Evolutionary conservation across 768 basidiomycete genomes (phyloP).

Genomic region (Lactifluus pinguis): DNA sequence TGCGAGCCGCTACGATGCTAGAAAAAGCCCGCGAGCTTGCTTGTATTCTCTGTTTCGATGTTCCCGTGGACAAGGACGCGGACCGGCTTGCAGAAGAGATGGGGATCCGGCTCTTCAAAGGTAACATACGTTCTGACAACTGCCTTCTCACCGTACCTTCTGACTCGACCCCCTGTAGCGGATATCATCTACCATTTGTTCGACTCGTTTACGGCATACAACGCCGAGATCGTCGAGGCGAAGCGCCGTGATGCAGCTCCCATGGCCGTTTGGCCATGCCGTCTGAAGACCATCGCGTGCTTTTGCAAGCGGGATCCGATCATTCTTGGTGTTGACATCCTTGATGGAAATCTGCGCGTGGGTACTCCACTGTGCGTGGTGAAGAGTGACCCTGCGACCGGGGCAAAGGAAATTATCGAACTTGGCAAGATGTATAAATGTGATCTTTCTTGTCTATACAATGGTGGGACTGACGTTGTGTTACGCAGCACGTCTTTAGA

Average conservation of each 20-base stretch:
- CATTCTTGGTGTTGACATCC: conserved; percentile 91
- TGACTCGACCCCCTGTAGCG: conserved; percentile 40
- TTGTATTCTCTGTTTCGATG: conserved; percentile 95
- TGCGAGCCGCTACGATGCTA: conserved; percentile 87
- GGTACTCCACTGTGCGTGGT: conserved; percentile 96
- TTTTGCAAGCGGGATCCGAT: conserved; percentile 98
- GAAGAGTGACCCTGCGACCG: conserved; percentile 77
- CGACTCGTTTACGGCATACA: conserved; percentile 92
- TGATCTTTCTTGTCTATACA: background rate
- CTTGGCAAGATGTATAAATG: conserved; percentile 85
- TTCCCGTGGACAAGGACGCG: conserved; percentile 87
- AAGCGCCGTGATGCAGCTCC: conserved; percentile 87
- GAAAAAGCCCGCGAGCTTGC: conserved; percentile 94
- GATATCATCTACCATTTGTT: conserved; percentile 99
- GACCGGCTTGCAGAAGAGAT: conserved; percentile 88
- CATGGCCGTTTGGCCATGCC: conserved; percentile 94
- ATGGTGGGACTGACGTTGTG: conserved; percentile 1
- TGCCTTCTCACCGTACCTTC: background rate
- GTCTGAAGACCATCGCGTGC: conserved; percentile 84
- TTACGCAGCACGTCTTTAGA: conserved; percentile 78
- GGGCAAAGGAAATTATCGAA: conserved; percentile 84
- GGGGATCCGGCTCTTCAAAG: conserved; percentile 91
- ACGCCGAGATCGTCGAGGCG: conserved; percentile 85
- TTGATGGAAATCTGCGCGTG: conserved; percentile 83
- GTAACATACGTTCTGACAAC: conserved; percentile 32